Base-by-base conservation (phyloP, 163 green algal genomes). In the Chloroidium sp. region DNA sequence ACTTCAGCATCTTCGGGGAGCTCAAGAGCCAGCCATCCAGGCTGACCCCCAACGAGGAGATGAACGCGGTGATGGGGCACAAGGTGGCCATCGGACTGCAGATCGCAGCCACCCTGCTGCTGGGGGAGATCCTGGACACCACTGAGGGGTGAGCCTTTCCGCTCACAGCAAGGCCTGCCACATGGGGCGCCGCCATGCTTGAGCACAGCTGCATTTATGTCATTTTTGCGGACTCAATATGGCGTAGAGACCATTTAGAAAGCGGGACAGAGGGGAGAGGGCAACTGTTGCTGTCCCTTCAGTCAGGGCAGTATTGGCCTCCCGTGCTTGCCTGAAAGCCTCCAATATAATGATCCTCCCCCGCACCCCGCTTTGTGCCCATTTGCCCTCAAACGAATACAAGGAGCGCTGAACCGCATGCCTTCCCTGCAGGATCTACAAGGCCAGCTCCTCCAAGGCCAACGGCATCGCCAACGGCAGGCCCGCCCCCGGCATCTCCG, bases 1-100 rank as follows among this genome's bases (percentile, higher is more conserved):
- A 13, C 60, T 75, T 78, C 69, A 78, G 74, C 61, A 57, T 78
- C 57, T 82, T 82, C 58, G 79, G 79, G 69, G 79, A 82, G 79
- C 79, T 82, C 61, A 62, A 62, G 69, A 78, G 69, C 61, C 79
- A 82, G 79, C 69, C 79, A 10, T 76, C 59, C 69, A 69, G 79
- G 60, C 69, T 82, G 69, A 60, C 79, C 69, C 79, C 79, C 59
- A 77, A 78, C 79, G 79, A 62, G 13, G 60, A 60, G 3, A 62
- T 82, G 72, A 72, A 82, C 79, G 60, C 69, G 59, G 69, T 72
- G 13, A n/a, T 82, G 2, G 79, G 79, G 61, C 79, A 78, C 12
- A 61, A 75, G 59, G 69, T 82, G 4, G 79, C 79, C 60, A 36
- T n/a, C 8, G 79, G 79, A 69, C 79, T 82, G 1, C 2, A 62